Evolutionary conservation across 2,329 filamentous ascomycete species (phyloP).

Genomic region (Cercospora berteroae): DNA sequence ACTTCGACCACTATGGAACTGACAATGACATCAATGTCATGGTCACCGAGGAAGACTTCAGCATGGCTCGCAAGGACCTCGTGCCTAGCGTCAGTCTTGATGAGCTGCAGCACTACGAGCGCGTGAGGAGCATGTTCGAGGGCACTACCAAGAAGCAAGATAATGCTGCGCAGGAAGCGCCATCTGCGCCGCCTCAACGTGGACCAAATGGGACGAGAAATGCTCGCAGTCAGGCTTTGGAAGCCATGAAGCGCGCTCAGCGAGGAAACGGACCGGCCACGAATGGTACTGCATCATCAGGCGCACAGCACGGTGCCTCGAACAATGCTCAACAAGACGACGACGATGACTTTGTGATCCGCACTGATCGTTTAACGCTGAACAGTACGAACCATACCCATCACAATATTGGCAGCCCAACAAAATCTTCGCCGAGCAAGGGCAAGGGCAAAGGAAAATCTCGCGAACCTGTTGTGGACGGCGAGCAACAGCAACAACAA

Average conservation of each 20-base stretch:
- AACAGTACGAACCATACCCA: slow-evolving; percentile 26
- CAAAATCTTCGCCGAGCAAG: slow-evolving; percentile 27
- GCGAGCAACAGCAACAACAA: slow-evolving; percentile 27
- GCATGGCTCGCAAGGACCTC: slow-evolving; percentile 75
- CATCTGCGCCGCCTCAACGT: background rate
- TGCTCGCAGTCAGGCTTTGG: slow-evolving; percentile 15
- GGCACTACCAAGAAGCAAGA: slow-evolving; percentile 50
- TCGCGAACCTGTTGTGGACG: slow-evolving; percentile 26
- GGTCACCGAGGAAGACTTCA: slow-evolving; percentile 86
- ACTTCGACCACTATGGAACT: slow-evolving; percentile 88
- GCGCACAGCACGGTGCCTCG: background rate
- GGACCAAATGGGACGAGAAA: slow-evolving; percentile 6
- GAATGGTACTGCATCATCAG: background rate
- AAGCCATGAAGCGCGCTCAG: slow-evolving; percentile 21
- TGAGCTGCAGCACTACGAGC: slow-evolving; percentile 86
- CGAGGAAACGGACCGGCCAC: slow-evolving; percentile 1
- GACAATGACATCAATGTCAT: slow-evolving; percentile 80
- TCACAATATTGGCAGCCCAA: slow-evolving; percentile 28
- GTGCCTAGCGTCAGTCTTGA: slow-evolving; percentile 92
- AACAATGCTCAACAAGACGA: slow-evolving; percentile 15
- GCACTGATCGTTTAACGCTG: slow-evolving; percentile 39
- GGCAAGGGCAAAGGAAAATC: slow-evolving; percentile 39
- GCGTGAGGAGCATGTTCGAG: slow-evolving; percentile 80
- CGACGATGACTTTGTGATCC: slow-evolving; percentile 45
- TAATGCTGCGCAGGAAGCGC: slow-evolving; percentile 26